phyloP scores from a whole-genome alignment of 441 rosid species.

The Daphne laureola region DNA sequence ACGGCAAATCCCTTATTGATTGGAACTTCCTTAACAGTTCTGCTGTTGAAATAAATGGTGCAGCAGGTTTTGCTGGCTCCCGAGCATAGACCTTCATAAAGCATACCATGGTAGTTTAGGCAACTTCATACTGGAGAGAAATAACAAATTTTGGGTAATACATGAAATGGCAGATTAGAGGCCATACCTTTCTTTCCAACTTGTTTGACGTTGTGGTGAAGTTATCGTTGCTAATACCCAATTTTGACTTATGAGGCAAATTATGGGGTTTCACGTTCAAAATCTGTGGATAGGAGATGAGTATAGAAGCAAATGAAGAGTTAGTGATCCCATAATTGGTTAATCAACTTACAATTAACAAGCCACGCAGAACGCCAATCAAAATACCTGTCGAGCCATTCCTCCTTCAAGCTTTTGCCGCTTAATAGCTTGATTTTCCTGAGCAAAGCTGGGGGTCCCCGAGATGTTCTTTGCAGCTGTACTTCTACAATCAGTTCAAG shows the following conservation, averaged over 20 bases:
- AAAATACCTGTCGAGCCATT: slow-evolving; percentile 69
- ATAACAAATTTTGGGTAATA: not conserved
- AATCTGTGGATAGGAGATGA: slow-evolving; percentile 45
- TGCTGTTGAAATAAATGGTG: slow-evolving; percentile 81
- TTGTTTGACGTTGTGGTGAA: slow-evolving; percentile 36
- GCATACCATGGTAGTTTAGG: slow-evolving; percentile 4
- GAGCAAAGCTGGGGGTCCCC: slow-evolving; percentile 47
- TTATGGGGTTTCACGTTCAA: slow-evolving; percentile 60
- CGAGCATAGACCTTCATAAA: slow-evolving; percentile 64
- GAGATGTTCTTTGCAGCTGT: slow-evolving; percentile 21
- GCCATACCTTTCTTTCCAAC: slow-evolving; percentile 73
- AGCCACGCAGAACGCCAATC: not conserved
- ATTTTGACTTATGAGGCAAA: slow-evolving; percentile 77
- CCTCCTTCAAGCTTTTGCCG: slow-evolving; percentile 95
- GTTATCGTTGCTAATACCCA: slow-evolving; percentile 42
- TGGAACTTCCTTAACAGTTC: slow-evolving; percentile 86
- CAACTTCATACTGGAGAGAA: no score
- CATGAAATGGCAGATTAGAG: not conserved
- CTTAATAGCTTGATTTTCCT: slow-evolving; percentile 91
- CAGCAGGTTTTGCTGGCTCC: slow-evolving; percentile 27
- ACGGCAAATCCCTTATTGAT: slow-evolving; percentile 67
- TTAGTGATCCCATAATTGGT: no score
- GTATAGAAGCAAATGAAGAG: not conserved
- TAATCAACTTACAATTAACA: no score
- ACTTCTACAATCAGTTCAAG: slow-evolving; percentile 25